phyloP scores from a whole-genome alignment of 805 yeast species.

The Citeromyces matritensis region DNA sequence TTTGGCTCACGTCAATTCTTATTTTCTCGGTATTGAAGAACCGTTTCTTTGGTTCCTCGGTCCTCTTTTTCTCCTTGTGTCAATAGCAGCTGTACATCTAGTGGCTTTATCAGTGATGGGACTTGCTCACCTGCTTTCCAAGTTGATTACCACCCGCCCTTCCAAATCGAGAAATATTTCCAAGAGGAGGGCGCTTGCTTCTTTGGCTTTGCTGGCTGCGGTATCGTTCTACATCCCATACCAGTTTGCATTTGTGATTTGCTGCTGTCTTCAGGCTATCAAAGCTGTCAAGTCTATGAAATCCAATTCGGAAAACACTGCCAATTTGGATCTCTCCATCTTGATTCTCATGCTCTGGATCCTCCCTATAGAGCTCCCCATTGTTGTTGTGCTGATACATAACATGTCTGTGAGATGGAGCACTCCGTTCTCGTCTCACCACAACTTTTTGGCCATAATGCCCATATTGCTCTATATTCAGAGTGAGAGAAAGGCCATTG shows the following conservation, averaged over 20 bases:
- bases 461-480: conserved; percentile 56
- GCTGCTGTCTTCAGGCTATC: conserved; percentile 41
- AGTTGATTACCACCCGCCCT: no score
- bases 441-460: conserved; percentile 61
- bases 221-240: conserved; percentile 63
- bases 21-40: conserved; percentile 56
- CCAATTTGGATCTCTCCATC: conserved; percentile 23
- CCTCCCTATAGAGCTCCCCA: conserved; percentile 66
- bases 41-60: conserved; percentile 40
- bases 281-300: conserved; percentile 19
- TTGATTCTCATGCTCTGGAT: conserved; percentile 63
- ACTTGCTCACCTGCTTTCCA: no score
- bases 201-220: conserved; percentile 20
- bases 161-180: conserved; percentile 5
- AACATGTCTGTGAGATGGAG: conserved; percentile 66
- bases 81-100: conserved; percentile 24
- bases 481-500: conserved; percentile 29
- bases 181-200: conserved; percentile 16
- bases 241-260: conserved; percentile 59
- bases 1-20: conserved; percentile 35
- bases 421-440: conserved; percentile 79
- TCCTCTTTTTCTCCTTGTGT: conserved; percentile 31
- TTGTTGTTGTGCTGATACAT: conserved; percentile 68
- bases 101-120: no score
- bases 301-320: neutral